Evolutionary conservation across 2,329 filamentous ascomycete genomes (phyloP).

Genomic region (Claviceps citrina): DNA sequence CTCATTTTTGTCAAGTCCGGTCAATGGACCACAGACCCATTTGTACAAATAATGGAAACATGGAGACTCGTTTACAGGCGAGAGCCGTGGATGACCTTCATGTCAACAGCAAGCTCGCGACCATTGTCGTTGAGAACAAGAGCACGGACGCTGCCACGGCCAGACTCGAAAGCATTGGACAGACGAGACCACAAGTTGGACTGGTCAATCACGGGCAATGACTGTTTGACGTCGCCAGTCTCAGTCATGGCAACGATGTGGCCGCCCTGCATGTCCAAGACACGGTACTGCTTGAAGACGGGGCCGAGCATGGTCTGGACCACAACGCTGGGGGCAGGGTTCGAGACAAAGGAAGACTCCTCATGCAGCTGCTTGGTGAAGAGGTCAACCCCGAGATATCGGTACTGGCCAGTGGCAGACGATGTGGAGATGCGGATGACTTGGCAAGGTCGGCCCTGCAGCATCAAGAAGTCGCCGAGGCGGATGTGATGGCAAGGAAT

Average conservation of each 20-base stretch:
- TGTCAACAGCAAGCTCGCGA: conserved; percentile 91
- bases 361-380: conserved; percentile 99
- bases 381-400: conserved; percentile 97
- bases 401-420: conserved; percentile 94
- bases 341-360: conserved; percentile 94
- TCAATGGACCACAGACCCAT: conserved; percentile 6
- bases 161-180: conserved; percentile 69
- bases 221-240: conserved; percentile 96
- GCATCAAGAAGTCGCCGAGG: conserved; percentile 95
- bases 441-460: conserved; percentile 98
- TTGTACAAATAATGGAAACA: background rate
- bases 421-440: conserved; percentile 99
- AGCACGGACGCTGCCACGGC: conserved; percentile 84
- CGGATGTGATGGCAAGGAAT: conserved; percentile 99
- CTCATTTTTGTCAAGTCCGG: conserved; percentile 3
- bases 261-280: conserved; percentile 86
- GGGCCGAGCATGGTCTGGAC: conserved; percentile 99
- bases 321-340: conserved; percentile 88
- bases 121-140: conserved; percentile 90
- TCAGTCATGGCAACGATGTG: conserved; percentile 94
- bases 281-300: conserved; percentile 99
- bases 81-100: conserved; percentile 88
- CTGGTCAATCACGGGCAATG: conserved; percentile 85
- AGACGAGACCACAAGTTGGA: conserved; percentile 75
- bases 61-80: conserved; percentile 34